Conservation (phyloP, 2,329 filamentous ascomycete species). For the Pseudogymnoascus sp. region DNA sequence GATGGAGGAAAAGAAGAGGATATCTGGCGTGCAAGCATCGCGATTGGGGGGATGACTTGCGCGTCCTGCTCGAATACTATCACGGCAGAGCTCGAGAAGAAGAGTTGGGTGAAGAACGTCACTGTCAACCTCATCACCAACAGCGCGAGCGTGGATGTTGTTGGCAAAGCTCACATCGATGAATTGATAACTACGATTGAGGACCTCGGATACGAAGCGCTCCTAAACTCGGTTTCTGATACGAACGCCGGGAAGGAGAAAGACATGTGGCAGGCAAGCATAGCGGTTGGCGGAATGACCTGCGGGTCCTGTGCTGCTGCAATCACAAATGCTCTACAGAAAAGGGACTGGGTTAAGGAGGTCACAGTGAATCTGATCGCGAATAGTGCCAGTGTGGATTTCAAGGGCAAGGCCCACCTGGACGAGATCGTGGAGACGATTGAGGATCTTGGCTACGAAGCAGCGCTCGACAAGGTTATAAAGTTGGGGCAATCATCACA, state of each 20-base stretch:
- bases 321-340: conserved; percentile 40
- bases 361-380: conserved; percentile 45
- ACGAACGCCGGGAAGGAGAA: conserved; percentile 9
- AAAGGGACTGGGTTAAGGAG: conserved; percentile 40
- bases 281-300: conserved; percentile 50
- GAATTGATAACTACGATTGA: conserved; percentile 44
- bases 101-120: conserved; percentile 41
- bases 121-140: conserved; percentile 46
- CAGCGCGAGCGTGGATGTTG: conserved; percentile 42
- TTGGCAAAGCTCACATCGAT: conserved; percentile 37
- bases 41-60: conserved; percentile 52
- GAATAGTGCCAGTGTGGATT: conserved; percentile 44
- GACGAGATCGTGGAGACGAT: conserved; percentile 42
- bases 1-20: conserved; percentile 29
- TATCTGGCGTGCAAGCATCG: conserved; percentile 43
- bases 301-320: conserved; percentile 46
- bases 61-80: conserved; percentile 45
- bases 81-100: conserved; percentile 38
- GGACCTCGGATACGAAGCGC: conserved; percentile 59
- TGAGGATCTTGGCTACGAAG: conserved; percentile 60
- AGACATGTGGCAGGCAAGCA: conserved; percentile 40
- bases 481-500: not conserved
- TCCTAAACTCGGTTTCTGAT: conserved; percentile 42
- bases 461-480: conserved; percentile 45
- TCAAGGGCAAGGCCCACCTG: conserved; percentile 37